phyloP scores from a whole-genome alignment of 495 filamentous ascomycete genomes.

The Penicillium desertorum region DNA sequence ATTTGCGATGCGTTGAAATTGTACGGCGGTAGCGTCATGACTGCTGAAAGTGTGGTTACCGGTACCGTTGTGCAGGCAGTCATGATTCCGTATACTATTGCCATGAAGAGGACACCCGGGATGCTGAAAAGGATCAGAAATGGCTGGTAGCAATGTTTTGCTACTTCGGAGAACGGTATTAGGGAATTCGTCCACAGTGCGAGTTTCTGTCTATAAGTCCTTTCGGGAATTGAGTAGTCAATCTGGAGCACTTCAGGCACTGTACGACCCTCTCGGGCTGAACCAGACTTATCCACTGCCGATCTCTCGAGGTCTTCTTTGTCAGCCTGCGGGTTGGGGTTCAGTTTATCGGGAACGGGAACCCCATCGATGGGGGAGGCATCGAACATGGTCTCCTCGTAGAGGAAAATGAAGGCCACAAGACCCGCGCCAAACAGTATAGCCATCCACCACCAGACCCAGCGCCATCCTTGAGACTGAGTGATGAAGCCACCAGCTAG shows the following conservation, averaged over 20 bases:
- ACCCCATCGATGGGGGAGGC: neutral
- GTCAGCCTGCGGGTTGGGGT: too few relatives aligned
- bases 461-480: conserved; percentile 44
- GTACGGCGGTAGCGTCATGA: conserved; percentile 38
- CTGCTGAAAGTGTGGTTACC: neutral
- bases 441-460: conserved; percentile 53
- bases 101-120: conserved; percentile 22
- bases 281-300: too few relatives aligned
- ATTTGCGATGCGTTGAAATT: conserved; percentile 39
- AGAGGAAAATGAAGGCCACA: conserved; percentile 14
- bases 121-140: too few relatives aligned
- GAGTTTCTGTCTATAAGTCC: too few relatives aligned
- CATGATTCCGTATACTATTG: conserved; percentile 35
- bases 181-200: too few relatives aligned
- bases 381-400: conserved; percentile 26
- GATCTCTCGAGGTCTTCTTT: neutral
- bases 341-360: too few relatives aligned
- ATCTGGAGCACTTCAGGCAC: too few relatives aligned
- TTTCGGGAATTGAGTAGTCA: too few relatives aligned
- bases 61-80: conserved; percentile 23
- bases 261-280: too few relatives aligned
- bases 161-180: too few relatives aligned
- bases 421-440: conserved; percentile 41
- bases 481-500: conserved; percentile 48
- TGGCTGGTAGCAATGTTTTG: too few relatives aligned